Percentiles rank a stretch among this genome's conserved stretches.
Evolutionary conservation across 352 stramenopile genomes (phyloP).

Genomic region (Phytopythium boreale): DNA sequence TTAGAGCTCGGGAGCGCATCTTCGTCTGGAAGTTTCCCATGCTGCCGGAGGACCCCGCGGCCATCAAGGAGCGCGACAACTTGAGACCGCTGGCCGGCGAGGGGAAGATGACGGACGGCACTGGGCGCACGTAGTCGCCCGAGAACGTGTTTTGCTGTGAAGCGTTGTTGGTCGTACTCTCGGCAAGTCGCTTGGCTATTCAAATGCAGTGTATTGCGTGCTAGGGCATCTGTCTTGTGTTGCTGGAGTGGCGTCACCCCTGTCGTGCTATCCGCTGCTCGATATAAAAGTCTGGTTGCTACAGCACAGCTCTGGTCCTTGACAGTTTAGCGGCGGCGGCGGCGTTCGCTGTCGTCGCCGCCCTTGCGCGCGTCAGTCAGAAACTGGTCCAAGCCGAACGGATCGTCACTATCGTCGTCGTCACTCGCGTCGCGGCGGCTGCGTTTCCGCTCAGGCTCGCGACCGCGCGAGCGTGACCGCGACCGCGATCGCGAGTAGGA

Average conservation of each 20-base stretch:
- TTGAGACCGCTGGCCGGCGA: neutral
- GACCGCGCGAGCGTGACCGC: conserved; percentile 29
- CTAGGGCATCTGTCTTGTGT: neutral
- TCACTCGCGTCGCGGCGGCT: conserved; percentile 40
- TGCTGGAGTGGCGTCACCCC: neutral
- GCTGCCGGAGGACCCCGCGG: neutral
- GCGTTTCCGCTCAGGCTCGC: conserved; percentile 42
- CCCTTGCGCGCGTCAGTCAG: conserved; percentile 68
- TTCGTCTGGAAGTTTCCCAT: neutral
- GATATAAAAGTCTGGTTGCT: neutral
- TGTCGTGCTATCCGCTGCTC: neutral
- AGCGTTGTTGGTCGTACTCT: no score
- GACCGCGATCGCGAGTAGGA: conserved; percentile 39
- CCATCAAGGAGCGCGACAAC: neutral
- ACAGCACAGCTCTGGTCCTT: neutral
- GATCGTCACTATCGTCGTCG: conserved; percentile 60
- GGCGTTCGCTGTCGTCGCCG: conserved; percentile 17
- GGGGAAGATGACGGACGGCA: no score
- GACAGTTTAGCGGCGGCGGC: conserved; percentile 24
- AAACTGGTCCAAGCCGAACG: conserved; percentile 85
- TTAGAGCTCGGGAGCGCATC: no score
- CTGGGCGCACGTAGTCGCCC: no score
- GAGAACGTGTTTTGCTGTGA: no score
- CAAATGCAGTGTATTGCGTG: conserved; percentile 2
- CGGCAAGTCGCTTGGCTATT: neutral